Conservation (phyloP, 495 filamentous ascomycete species). For the Bryoglossum gracile region DNA sequence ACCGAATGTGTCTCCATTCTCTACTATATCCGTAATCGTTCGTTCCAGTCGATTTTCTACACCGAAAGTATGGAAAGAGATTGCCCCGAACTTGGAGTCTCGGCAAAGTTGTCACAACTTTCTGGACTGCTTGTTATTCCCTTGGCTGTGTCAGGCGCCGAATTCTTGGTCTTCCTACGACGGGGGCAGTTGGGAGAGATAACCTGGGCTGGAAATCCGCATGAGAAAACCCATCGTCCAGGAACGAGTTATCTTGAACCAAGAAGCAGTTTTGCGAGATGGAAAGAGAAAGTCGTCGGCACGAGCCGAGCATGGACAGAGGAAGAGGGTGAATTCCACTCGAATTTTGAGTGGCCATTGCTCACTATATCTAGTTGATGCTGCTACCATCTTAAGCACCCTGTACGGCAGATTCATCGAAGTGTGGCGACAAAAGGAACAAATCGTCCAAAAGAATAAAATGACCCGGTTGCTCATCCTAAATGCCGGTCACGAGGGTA, state of each 20-base stretch:
- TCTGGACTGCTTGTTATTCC: slow-evolving; percentile 81
- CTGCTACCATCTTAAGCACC: slow-evolving; percentile 8
- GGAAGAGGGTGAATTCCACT: slow-evolving; percentile 35
- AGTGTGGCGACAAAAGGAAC: slow-evolving; percentile 90
- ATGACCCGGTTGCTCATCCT: slow-evolving; percentile 59
- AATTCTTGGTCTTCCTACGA: slow-evolving; percentile 92
- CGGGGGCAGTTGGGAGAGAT: slow-evolving; percentile 72
- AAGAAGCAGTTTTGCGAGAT: slow-evolving; percentile 65
- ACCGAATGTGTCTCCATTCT: slow-evolving; percentile 82
- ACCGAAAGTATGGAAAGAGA: slow-evolving; percentile 71
- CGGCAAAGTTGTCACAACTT: slow-evolving; percentile 69
- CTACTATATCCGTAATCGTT: slow-evolving; percentile 73
- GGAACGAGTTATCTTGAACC: slow-evolving; percentile 70
- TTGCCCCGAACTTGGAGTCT: slow-evolving; percentile 75
- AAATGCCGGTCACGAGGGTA: slow-evolving; percentile 10
- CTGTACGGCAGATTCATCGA: slow-evolving; percentile 33
- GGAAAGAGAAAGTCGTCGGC: slow-evolving; percentile 66
- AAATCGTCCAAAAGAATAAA: slow-evolving; percentile 70
- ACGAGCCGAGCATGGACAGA: slow-evolving; percentile 69
- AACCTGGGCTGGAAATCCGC: slow-evolving; percentile 76
- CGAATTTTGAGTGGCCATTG: neutral
- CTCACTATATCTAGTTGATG: slow-evolving; percentile 5
- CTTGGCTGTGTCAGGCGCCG: slow-evolving; percentile 62
- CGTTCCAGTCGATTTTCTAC: slow-evolving; percentile 63
- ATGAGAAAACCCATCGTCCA: slow-evolving; percentile 63